These are phyloP conservation scores for Actinomortierella ambigua DNA, from an alignment of 371 early-diverging fungal species.

Conservation along the genomic window DNA sequence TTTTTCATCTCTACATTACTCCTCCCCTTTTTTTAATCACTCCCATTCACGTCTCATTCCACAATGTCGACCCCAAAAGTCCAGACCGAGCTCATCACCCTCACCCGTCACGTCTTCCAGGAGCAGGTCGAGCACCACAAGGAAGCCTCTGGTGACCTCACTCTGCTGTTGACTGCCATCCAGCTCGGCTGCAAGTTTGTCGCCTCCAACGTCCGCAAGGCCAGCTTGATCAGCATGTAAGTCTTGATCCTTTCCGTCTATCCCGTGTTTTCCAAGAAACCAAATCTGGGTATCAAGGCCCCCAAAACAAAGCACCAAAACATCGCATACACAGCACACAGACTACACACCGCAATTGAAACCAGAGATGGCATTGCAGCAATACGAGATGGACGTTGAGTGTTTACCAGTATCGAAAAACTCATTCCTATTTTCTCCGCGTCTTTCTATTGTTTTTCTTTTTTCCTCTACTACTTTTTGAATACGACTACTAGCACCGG, in stretches of 20 bases:
- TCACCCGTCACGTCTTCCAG: constrained; percentile 91
- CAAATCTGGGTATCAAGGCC: too few species aligned
- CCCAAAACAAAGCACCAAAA: too few species aligned
- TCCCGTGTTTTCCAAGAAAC: too few species aligned
- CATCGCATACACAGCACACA: too few species aligned
- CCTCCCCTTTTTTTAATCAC: too few species aligned
- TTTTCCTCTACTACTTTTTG: neutral
- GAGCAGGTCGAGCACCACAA: constrained; percentile 83
- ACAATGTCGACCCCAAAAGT: too few species aligned
- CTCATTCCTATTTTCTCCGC: constrained; percentile 1
- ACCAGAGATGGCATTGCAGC: too few species aligned
- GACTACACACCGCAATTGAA: too few species aligned
- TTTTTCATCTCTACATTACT: too few species aligned
- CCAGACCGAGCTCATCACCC: constrained; percentile 89
- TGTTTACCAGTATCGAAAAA: too few species aligned
- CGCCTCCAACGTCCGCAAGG: constrained; percentile 94
- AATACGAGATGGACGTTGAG: too few species aligned
- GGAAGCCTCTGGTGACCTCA: constrained; percentile 95
- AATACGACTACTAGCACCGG: constrained; percentile 66
- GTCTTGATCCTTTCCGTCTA: constrained; percentile 22
- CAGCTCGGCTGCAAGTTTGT: constrained; percentile 98
- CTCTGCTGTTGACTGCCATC: constrained; percentile 87
- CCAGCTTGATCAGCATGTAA: constrained; percentile 94
- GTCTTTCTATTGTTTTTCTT: neutral
- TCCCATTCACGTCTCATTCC: too few species aligned